phyloP scores from a whole-genome alignment of 768 basidiomycete species.

The Amanita subjunquillea region DNA sequence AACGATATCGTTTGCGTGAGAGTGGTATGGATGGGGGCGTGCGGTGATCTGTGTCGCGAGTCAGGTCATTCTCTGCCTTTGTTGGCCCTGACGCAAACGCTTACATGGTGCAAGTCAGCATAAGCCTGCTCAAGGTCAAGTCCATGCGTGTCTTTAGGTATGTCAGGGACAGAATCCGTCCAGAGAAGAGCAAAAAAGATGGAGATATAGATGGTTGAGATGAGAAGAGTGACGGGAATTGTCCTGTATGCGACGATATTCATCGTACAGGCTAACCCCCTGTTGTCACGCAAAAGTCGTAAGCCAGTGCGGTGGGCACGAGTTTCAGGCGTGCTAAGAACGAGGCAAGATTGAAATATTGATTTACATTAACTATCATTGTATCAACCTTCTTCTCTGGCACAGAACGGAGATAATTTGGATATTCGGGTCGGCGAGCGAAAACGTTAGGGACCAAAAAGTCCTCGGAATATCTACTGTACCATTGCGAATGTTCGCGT shows the following conservation, averaged over 20 bases:
- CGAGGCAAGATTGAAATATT: neutral
- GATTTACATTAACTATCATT: too few species aligned
- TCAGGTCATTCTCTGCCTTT: constrained; percentile 9
- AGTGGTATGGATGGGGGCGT: constrained; percentile 70
- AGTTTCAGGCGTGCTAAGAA: neutral
- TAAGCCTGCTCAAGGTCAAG: constrained; percentile 45
- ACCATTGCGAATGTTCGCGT: too few species aligned
- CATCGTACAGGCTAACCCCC: neutral
- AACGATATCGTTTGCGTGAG: constrained; percentile 65
- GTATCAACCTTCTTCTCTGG: too few species aligned
- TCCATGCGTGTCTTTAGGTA: constrained; percentile 34
- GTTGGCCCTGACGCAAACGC: constrained; percentile 6
- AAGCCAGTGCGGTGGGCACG: neutral
- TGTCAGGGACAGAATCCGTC: constrained; percentile 35
- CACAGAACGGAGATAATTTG: too few species aligned
- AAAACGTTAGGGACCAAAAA: too few species aligned
- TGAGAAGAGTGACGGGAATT: constrained; percentile 23
- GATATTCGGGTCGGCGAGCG: too few species aligned
- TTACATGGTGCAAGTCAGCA: constrained; percentile 45
- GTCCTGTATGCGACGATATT: constrained; percentile 12
- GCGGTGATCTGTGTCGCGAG: constrained; percentile 37
- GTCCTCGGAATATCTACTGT: too few species aligned
- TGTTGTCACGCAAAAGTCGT: neutral
- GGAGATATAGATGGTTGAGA: constrained; percentile 34
- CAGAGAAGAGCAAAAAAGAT: constrained; percentile 36